A percentile compares a stretch with the other conserved stretches of the same genome.
Evolutionary conservation across 2,329 filamentous ascomycete genomes (phyloP).

Genomic region (Neonectria ditissima): DNA sequence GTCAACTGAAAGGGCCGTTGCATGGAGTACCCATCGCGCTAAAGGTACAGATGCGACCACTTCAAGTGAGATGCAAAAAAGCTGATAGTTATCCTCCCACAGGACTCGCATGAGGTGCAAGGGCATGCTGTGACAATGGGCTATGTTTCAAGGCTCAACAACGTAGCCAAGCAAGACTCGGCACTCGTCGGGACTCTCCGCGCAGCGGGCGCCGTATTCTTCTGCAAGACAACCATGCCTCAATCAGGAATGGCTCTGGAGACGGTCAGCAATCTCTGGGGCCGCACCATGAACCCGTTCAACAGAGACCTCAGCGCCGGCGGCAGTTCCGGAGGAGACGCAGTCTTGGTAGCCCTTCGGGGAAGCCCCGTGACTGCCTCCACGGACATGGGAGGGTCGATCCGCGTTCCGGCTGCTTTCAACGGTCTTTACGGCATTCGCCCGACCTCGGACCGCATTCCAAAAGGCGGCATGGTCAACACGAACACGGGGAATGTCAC

Average conservation of each 20-base stretch:
- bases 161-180: constrained; percentile 64
- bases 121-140: constrained; percentile 60
- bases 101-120: constrained; percentile 54
- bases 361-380: constrained; percentile 49
- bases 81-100: background rate
- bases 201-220: constrained; percentile 63
- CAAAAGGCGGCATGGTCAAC: constrained; percentile 27
- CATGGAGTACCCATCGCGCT: constrained; percentile 67
- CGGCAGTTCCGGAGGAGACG: constrained; percentile 69
- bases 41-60: constrained; percentile 35
- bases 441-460: constrained; percentile 34
- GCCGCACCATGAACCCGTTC: constrained; percentile 69
- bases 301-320: constrained; percentile 70
- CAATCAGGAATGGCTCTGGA: constrained; percentile 50
- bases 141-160: constrained; percentile 50
- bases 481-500: constrained; percentile 38
- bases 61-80: background rate
- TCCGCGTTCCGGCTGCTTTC: constrained; percentile 45
- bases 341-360: constrained; percentile 49
- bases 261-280: constrained; percentile 62
- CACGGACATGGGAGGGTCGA: constrained; percentile 50
- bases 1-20: constrained; percentile 55
- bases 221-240: constrained; percentile 67
- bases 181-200: constrained; percentile 69
- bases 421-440: constrained; percentile 46